Evolutionary conservation across 2,329 filamentous ascomycete genomes (phyloP).

Genomic region (Whalleya microplaca): DNA sequence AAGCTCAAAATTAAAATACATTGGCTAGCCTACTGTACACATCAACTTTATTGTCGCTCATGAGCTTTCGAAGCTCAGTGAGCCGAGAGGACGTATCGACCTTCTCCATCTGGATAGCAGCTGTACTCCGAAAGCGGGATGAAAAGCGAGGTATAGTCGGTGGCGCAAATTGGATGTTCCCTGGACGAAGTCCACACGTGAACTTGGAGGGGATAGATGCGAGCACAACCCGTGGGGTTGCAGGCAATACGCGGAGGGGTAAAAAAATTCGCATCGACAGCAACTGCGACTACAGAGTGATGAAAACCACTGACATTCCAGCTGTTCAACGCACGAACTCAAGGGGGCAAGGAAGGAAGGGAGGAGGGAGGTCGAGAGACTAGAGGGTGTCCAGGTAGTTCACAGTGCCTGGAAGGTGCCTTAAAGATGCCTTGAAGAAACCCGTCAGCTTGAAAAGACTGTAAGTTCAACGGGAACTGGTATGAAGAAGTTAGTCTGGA

Average conservation of each 20-base stretch:
- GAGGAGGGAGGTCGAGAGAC: background rate
- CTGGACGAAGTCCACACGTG: constrained; percentile 8
- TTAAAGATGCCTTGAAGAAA: too few species aligned
- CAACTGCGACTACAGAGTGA: background rate
- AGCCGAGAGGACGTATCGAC: constrained; percentile 81
- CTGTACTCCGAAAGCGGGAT: constrained; percentile 25
- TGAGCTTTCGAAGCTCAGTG: constrained; percentile 76
- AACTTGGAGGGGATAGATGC: constrained; percentile 4
- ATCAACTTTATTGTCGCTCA: constrained; percentile 85
- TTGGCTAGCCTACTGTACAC: constrained; percentile 74
- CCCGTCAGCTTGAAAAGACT: too few species aligned
- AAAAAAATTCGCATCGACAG: constrained; percentile 27
- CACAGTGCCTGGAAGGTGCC: too few species aligned
- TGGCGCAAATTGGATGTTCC: constrained; percentile 9
- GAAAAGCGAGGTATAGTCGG: constrained; percentile 7
- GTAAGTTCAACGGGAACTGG: too few species aligned
- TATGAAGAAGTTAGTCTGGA: too few species aligned
- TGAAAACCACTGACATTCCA: background rate
- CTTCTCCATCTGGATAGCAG: constrained; percentile 65
- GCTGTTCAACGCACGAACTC: background rate
- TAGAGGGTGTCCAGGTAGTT: too few species aligned
- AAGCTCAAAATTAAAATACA: constrained; percentile 14
- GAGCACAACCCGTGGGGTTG: constrained; percentile 16
- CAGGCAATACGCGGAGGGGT: constrained; percentile 20
- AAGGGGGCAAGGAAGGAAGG: too few species aligned